These are phyloP conservation scores for Hansenula anomala DNA, from an alignment of 1,139 yeast species.

Conservation along the genomic window DNA sequence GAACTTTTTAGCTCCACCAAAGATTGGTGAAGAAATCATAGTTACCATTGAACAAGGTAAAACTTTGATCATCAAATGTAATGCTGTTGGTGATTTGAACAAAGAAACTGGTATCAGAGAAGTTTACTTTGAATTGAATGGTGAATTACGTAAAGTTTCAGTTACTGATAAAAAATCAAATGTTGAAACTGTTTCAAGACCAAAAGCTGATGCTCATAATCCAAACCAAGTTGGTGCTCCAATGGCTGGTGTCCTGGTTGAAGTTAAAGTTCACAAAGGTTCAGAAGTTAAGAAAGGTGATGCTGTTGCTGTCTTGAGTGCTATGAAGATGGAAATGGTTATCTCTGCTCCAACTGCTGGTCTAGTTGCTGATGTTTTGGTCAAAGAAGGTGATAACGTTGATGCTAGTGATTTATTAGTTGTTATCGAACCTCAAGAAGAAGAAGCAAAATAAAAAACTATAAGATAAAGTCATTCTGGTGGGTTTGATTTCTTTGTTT, in stretches of 20 bases:
- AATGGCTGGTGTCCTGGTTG: constrained; percentile 98
- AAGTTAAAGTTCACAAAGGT: constrained; percentile 85
- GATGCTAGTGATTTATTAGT: constrained; percentile 80
- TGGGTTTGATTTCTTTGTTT: neutral
- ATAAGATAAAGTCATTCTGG: too few species aligned
- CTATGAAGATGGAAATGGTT: constrained; percentile 99
- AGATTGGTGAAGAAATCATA: constrained; percentile 79
- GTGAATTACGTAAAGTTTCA: constrained; percentile 95
- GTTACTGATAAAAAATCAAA: constrained; percentile 85
- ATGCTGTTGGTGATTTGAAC: constrained; percentile 90
- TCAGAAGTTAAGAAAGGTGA: constrained; percentile 94
- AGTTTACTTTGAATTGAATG: constrained; percentile 95
- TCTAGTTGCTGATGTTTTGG: constrained; percentile 65
- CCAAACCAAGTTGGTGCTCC: constrained; percentile 97
- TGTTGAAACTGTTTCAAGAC: constrained; percentile 78
- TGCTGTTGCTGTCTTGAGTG: constrained; percentile 88
- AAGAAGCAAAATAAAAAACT: constrained; percentile 9
- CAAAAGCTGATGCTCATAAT: constrained; percentile 83
- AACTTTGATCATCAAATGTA: constrained; percentile 81
- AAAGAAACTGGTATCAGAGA: constrained; percentile 87
- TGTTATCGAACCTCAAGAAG: constrained; percentile 22
- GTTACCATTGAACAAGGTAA: constrained; percentile 95
- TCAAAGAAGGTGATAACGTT: constrained; percentile 91
- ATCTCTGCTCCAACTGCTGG: constrained; percentile 91
- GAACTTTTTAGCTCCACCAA: constrained; percentile 82